Evolutionary conservation across 768 basidiomycete species (phyloP).

Genomic region (Mycena vitilis): DNA sequence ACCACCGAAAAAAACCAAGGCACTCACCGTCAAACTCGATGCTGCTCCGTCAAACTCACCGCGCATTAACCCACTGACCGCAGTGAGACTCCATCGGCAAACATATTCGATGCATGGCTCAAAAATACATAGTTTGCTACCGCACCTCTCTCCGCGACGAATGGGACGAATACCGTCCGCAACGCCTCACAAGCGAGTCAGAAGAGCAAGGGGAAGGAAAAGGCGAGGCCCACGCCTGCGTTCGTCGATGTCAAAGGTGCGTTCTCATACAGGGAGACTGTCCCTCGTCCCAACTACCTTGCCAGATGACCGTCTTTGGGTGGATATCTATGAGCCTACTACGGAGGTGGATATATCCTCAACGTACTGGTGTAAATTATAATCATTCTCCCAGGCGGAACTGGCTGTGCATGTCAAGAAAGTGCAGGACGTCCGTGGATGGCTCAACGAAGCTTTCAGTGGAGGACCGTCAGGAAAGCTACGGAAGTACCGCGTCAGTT

Average conservation of each 20-base stretch:
- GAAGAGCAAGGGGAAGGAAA: constrained; percentile 37
- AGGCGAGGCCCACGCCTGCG: background rate
- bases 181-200: constrained; percentile 23
- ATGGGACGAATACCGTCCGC: background rate
- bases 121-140: constrained; percentile 34
- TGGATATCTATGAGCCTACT: constrained; percentile 71
- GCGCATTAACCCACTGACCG: constrained; percentile 41
- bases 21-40: constrained; percentile 30
- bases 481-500: constrained; percentile 78
- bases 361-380: background rate
- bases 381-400: constrained; percentile 59
- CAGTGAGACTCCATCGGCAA: constrained; percentile 28
- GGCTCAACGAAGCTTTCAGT: constrained; percentile 79
- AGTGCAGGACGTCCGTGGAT: constrained; percentile 80
- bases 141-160: constrained; percentile 4
- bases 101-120: background rate
- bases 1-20: constrained; percentile 24
- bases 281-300: background rate
- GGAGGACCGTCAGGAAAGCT: constrained; percentile 73
- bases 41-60: constrained; percentile 11
- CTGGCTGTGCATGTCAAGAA: constrained; percentile 85
- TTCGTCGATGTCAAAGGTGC: background rate
- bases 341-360: constrained; percentile 57
- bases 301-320: constrained; percentile 62
- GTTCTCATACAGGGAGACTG: background rate